Conservation (phyloP, 2,329 filamentous ascomycete genomes). For the Aotearoamyces nothofagi region DNA sequence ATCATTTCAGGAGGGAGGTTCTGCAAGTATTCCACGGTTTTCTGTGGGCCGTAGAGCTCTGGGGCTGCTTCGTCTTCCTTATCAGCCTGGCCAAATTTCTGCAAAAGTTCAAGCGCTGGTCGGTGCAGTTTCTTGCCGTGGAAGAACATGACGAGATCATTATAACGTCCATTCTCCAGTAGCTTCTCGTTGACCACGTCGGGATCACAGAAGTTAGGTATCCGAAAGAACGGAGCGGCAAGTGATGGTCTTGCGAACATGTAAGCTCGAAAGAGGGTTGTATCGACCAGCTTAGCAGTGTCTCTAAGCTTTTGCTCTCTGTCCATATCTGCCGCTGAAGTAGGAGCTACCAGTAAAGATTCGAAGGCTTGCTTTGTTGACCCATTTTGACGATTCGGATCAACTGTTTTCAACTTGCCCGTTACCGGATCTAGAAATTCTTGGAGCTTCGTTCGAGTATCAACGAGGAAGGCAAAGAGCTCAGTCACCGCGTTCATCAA, state of each 20-base stretch:
- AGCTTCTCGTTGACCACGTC: constrained; percentile 88
- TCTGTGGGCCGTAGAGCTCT: constrained; percentile 59
- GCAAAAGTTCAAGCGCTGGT: constrained; percentile 68
- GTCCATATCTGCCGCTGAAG: constrained; percentile 28
- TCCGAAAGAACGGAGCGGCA: constrained; percentile 79
- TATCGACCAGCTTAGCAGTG: constrained; percentile 78
- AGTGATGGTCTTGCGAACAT: constrained; percentile 84
- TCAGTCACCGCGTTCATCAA: constrained; percentile 69
- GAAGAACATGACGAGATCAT: constrained; percentile 92
- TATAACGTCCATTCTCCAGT: constrained; percentile 76
- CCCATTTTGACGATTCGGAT: constrained; percentile 23
- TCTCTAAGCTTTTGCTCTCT: constrained; percentile 58
- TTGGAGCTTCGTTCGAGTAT: constrained; percentile 56
- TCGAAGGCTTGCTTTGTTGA: constrained; percentile 36
- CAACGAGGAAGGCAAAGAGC: constrained; percentile 75
- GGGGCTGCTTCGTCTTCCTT: constrained; percentile 34
- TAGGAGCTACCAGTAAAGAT: constrained; percentile 32
- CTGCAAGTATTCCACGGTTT: constrained; percentile 84
- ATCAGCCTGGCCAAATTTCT: constrained; percentile 57
- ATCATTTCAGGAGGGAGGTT: constrained; percentile 75
- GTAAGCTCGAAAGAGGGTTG: constrained; percentile 83
- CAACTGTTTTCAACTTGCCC: constrained; percentile 38
- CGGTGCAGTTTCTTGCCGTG: constrained; percentile 89
- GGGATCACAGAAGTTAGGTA: constrained; percentile 94
- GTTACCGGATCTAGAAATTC: constrained; percentile 46